Evolutionary conservation across 371 early-diverging fungal genomes (phyloP).

Genomic region (Rhizoclosmatium hyalinum): DNA sequence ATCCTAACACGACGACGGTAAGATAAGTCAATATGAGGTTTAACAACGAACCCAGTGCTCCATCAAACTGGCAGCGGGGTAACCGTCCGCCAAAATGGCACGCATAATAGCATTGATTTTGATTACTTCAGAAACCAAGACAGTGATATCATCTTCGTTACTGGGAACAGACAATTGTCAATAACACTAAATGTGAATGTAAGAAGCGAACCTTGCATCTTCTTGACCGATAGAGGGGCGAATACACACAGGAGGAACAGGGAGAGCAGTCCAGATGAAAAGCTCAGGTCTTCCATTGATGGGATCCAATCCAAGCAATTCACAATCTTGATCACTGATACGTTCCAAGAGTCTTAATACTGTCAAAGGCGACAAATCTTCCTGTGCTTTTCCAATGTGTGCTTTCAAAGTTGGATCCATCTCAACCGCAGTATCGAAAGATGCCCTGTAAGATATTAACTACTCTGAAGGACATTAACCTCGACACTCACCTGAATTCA

Average conservation of each 20-base stretch:
- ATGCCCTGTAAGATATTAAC: conserved; percentile 41
- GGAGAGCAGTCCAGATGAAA: conserved; percentile 91
- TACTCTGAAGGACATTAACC: conserved; percentile 22
- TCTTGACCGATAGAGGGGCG: conserved; percentile 98
- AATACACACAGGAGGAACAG: conserved; percentile 98
- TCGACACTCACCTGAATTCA: conserved; percentile 52
- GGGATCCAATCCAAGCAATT: conserved; percentile 91
- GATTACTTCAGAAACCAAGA: conserved; percentile 96
- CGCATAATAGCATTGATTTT: conserved; percentile 90
- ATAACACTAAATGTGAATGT: conserved; percentile 14
- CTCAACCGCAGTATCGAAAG: conserved; percentile 76
- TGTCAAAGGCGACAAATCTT: conserved; percentile 94
- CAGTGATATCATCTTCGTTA: conserved; percentile 99
- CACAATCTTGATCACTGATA: conserved; percentile 93
- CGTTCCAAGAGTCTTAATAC: conserved; percentile 87
- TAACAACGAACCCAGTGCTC: conserved; percentile 18
- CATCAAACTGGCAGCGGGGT: conserved; percentile 40
- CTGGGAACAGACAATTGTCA: conserved; percentile 48
- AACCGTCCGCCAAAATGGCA: conserved; percentile 83
- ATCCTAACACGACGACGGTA: conserved; percentile 79
- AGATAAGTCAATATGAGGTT: not conserved
- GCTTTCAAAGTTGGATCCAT: conserved; percentile 77
- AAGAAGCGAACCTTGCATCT: conserved; percentile 62
- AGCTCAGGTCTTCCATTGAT: conserved; percentile 87
- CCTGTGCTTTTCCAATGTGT: conserved; percentile 84